Conservation (phyloP, 495 filamentous ascomycete genomes). For the Hypoxylon intermedium region DNA sequence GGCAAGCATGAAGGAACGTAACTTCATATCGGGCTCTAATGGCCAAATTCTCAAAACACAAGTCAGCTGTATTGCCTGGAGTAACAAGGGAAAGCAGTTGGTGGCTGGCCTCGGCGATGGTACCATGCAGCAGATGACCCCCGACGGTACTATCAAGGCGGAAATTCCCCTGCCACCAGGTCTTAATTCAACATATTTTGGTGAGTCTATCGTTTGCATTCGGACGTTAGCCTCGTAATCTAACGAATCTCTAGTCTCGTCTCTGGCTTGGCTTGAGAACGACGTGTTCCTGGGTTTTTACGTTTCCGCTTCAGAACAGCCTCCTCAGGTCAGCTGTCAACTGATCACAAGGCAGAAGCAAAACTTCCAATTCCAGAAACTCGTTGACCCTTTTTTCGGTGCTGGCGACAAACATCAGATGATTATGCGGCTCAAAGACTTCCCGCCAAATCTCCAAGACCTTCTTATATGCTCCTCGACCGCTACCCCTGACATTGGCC, state of each 20-base stretch:
- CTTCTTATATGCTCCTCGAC: conserved; percentile 83
- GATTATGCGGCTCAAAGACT: conserved; percentile 74
- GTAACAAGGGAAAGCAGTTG: conserved; percentile 88
- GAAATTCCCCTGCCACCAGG: conserved; percentile 78
- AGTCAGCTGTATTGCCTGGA: conserved; percentile 91
- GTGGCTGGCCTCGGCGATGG: conserved; percentile 88
- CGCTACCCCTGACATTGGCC: conserved; percentile 73
- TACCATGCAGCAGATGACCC: conserved; percentile 81
- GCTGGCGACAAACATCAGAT: conserved; percentile 78
- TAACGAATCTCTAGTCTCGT: conserved; percentile 67
- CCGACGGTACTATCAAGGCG: conserved; percentile 74
- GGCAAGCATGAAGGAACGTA: conserved; percentile 75
- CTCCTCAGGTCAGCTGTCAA: conserved; percentile 71
- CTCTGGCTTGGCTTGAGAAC: conserved; percentile 87
- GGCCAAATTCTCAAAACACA: conserved; percentile 72
- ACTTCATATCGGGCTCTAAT: conserved; percentile 62
- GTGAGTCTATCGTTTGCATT: conserved; percentile 53
- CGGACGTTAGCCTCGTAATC: conserved; percentile 31
- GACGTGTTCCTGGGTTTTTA: conserved; percentile 81
- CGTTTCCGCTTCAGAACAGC: conserved; percentile 64
- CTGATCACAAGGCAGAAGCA: conserved; percentile 71
- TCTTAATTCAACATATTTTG: conserved; percentile 69
- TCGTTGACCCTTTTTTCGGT: conserved; percentile 72
- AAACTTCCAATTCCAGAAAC: conserved; percentile 70
- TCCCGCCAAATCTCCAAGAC: conserved; percentile 78